Evolutionary conservation across 352 stramenopile genomes (phyloP).

Genomic region (Globisporangium echinulatum): DNA sequence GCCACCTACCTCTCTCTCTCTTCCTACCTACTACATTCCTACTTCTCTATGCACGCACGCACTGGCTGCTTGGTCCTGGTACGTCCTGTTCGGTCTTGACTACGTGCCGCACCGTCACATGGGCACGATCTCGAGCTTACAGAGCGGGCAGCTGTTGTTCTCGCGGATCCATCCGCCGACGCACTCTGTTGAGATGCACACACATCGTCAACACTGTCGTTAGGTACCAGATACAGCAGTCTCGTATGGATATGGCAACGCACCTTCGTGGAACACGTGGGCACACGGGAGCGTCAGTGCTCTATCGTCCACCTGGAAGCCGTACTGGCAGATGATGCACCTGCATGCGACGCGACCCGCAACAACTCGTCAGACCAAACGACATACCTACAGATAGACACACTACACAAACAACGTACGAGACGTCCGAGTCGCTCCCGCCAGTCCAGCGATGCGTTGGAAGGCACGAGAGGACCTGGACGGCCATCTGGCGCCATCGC

Average conservation of each 20-base stretch:
- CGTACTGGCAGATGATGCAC: constrained; percentile 73
- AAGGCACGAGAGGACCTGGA: constrained; percentile 56
- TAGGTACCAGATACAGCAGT: no score
- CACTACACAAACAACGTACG: constrained; percentile 30
- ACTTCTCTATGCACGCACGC: no score
- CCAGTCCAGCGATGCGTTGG: constrained; percentile 54
- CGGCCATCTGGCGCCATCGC: constrained; percentile 51
- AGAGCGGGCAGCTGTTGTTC: constrained; percentile 77
- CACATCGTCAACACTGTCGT: background rate
- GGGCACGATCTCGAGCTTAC: constrained; percentile 52
- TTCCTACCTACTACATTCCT: background rate
- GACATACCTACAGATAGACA: no score
- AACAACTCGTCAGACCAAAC: no score
- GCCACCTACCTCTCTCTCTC: background rate
- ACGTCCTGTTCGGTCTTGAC: background rate
- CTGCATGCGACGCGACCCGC: constrained; percentile 12
- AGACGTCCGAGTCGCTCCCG: constrained; percentile 30
- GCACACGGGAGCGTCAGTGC: constrained; percentile 66
- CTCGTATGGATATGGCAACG: background rate
- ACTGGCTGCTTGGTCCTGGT: background rate
- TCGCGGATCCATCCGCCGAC: constrained; percentile 63
- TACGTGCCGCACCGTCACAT: constrained; percentile 11
- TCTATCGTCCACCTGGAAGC: constrained; percentile 44
- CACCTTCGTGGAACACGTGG: constrained; percentile 74
- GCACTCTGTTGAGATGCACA: constrained; percentile 29